A percentile compares a stretch with the other conserved stretches of the same genome.
Conservation (phyloP, 2,329 filamentous ascomycete genomes). For the Canariomyces notabilis region DNA sequence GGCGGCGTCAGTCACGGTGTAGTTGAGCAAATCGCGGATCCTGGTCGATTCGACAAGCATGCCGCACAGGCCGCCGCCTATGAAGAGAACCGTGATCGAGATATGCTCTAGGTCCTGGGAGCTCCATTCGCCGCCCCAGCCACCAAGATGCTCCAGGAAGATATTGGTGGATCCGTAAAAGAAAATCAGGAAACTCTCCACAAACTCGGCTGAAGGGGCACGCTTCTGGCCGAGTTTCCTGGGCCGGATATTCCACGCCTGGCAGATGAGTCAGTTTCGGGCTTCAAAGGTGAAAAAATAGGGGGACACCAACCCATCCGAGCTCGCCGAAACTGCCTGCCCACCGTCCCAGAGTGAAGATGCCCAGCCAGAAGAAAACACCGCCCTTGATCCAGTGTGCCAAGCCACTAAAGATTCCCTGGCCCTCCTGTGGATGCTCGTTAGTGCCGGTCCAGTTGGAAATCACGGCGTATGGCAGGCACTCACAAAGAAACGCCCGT, state of each 20-base stretch:
- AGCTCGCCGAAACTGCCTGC: constrained; percentile 84
- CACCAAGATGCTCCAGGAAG: constrained; percentile 82
- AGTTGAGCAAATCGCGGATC: constrained; percentile 64
- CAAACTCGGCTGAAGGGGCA: constrained; percentile 79
- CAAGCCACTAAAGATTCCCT: constrained; percentile 71
- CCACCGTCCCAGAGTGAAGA: constrained; percentile 84
- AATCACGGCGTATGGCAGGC: not conserved
- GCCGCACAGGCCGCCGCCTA: constrained; percentile 80
- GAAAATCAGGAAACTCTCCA: constrained; percentile 86
- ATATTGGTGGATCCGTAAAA: constrained; percentile 85
- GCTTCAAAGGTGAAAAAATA: not conserved
- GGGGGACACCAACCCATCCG: constrained; percentile 60
- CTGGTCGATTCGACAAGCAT: constrained; percentile 77
- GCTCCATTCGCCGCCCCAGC: constrained; percentile 66
- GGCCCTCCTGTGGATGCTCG: constrained; percentile 50
- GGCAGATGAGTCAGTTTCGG: constrained; percentile 15
- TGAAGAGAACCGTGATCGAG: constrained; percentile 88
- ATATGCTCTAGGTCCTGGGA: constrained; percentile 83
- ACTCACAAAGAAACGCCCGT: constrained; percentile 80
- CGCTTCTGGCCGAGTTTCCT: constrained; percentile 51
- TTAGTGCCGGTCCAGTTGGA: constrained; percentile 15
- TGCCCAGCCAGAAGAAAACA: constrained; percentile 89
- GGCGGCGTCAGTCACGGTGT: constrained; percentile 38
- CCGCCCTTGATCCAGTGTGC: constrained; percentile 94
- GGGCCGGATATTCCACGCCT: constrained; percentile 84